Percentiles rank a stretch among this genome's conserved stretches.
Conservation (phyloP, 2,329 filamentous ascomycete species). For the Trichophyton schoenleinii region DNA sequence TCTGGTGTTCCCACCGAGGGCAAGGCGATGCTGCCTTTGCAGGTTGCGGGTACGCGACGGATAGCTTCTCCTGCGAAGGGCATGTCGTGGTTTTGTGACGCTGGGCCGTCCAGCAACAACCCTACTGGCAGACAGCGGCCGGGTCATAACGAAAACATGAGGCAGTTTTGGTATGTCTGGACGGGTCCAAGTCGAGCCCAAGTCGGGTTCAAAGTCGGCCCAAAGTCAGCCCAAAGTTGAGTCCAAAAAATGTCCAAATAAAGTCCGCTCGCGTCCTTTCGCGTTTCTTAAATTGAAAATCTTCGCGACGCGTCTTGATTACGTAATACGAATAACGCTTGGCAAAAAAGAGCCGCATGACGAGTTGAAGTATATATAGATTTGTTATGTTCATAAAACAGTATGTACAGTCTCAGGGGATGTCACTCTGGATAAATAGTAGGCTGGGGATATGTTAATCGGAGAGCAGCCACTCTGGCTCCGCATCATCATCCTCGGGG, state of each 20-base stretch:
- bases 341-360: background rate
- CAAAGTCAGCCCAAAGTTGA: background rate
- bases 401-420: background rate
- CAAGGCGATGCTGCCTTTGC: slow-evolving; percentile 10
- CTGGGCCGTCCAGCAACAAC: background rate
- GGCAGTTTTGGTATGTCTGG: background rate
- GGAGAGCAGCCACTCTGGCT: slow-evolving; percentile 49
- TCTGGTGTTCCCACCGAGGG: slow-evolving; percentile 12
- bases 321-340: background rate
- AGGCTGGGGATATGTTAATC: slow-evolving; percentile 14
- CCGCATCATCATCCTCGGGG: slow-evolving; percentile 52
- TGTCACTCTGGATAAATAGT: background rate
- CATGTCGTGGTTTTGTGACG: background rate
- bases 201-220: background rate
- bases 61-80: background rate
- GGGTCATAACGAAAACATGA: background rate
- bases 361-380: background rate
- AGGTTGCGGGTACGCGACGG: background rate
- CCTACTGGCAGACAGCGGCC: background rate
- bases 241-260: background rate
- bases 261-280: background rate
- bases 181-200: background rate
- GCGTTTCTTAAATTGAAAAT: background rate
- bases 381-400: background rate
- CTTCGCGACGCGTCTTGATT: background rate